These are phyloP conservation scores for Xerocomus amazonicus DNA, from an alignment of 1,284 basidiomycete species.

Conservation along the genomic window DNA sequence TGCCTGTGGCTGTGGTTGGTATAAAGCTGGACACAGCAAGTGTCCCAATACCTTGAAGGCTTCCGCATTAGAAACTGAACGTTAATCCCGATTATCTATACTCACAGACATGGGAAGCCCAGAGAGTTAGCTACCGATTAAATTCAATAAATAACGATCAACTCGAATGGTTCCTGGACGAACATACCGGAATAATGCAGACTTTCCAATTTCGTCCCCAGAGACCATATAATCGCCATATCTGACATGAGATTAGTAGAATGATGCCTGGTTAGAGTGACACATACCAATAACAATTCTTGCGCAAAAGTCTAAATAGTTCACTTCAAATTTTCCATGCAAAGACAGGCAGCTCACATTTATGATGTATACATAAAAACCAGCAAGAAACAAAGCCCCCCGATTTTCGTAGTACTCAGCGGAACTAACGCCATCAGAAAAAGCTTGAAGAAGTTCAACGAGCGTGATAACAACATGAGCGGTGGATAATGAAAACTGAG, in stretches of 20 bases:
- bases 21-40: constrained; percentile 18
- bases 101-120: constrained; percentile 20
- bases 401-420: constrained; percentile 12
- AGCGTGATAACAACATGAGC: too few relatives aligned
- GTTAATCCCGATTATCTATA: not conserved
- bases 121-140: constrained; percentile 13
- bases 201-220: constrained; percentile 11
- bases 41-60: constrained; percentile 10
- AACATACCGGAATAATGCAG: constrained; percentile 15
- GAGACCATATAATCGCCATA: constrained; percentile 23
- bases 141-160: constrained; percentile 1
- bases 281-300: constrained; percentile 4
- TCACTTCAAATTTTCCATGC: not conserved
- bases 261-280: not conserved
- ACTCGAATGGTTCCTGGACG: too few relatives aligned
- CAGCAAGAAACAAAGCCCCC: constrained; percentile 7
- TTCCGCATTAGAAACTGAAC: not conserved
- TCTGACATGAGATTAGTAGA: constrained; percentile 9
- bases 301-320: constrained; percentile 15
- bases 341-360: constrained; percentile 13
- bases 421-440: constrained; percentile 5
- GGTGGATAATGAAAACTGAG: too few relatives aligned
- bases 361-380: constrained; percentile 19
- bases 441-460: constrained; percentile 9
- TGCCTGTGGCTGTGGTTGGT: constrained; percentile 4